Percentiles rank a stretch among this genome's conserved stretches.
Evolutionary conservation across 441 rosid genomes (phyloP).

Genomic region (Viola pubescens): DNA sequence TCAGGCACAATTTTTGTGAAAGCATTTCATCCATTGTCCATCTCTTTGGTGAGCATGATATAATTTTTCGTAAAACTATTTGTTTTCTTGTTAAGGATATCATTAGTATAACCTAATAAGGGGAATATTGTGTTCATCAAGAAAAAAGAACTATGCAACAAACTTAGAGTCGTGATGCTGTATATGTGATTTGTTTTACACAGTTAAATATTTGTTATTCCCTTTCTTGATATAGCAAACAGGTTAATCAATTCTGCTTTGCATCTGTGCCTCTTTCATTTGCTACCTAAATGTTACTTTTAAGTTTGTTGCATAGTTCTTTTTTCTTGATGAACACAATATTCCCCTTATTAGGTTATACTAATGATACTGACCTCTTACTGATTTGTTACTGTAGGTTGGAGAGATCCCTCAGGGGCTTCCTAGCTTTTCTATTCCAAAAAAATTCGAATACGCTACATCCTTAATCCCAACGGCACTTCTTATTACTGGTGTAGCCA

Average conservation of each 20-base stretch:
- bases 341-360: background rate
- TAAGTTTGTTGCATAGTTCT: background rate
- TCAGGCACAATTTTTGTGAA: slow-evolving; percentile 77
- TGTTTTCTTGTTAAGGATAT: background rate
- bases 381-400: slow-evolving; percentile 36
- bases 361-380: slow-evolving; percentile 12
- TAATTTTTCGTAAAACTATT: background rate
- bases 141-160: background rate
- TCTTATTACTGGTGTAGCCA: slow-evolving; percentile 93
- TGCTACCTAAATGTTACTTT: background rate
- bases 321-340: background rate
- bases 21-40: slow-evolving; percentile 65
- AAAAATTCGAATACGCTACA: slow-evolving; percentile 41
- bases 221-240: background rate
- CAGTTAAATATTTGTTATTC: background rate
- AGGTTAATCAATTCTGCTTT: too few relatives aligned
- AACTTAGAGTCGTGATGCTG: background rate
- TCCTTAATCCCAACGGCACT: slow-evolving; percentile 82
- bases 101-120: slow-evolving; percentile 1
- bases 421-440: slow-evolving; percentile 79
- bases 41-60: slow-evolving; percentile 65
- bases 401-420: slow-evolving; percentile 95
- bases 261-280: too few relatives aligned
- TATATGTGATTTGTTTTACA: background rate
- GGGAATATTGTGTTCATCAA: background rate